phyloP scores from a whole-genome alignment of 495 filamentous ascomycete genomes.

The Chlorociboria aeruginascens region DNA sequence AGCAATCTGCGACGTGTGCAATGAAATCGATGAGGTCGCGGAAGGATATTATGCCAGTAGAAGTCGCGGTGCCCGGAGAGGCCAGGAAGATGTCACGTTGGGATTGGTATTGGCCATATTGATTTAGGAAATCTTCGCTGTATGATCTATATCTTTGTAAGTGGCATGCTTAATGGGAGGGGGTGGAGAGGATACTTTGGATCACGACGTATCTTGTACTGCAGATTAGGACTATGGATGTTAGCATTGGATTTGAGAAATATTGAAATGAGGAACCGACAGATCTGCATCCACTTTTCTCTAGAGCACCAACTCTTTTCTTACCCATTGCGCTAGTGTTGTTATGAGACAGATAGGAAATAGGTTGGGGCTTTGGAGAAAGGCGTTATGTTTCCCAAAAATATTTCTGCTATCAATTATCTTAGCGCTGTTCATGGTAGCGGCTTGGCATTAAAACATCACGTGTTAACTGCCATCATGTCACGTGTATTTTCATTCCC shows the following conservation, averaged over 20 bases:
- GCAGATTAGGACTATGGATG: slow-evolving; percentile 56
- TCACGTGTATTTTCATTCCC: too few relatives aligned
- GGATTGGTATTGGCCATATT: slow-evolving; percentile 86
- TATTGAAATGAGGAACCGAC: slow-evolving; percentile 26
- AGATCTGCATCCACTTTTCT: slow-evolving; percentile 94
- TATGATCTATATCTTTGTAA: slow-evolving; percentile 47
- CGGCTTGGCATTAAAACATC: too few relatives aligned
- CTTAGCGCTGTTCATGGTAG: neutral
- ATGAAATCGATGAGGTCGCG: slow-evolving; percentile 81
- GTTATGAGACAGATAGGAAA: too few relatives aligned
- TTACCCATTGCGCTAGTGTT: slow-evolving; percentile 50
- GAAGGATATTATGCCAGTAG: slow-evolving; percentile 65
- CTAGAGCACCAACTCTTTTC: slow-evolving; percentile 76
- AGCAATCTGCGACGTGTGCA: slow-evolving; percentile 88
- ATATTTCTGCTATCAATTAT: slow-evolving; percentile 1
- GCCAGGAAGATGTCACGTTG: slow-evolving; percentile 82
- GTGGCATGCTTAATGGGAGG: neutral
- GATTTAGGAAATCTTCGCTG: slow-evolving; percentile 70
- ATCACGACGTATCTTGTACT: slow-evolving; percentile 80
- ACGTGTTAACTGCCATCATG: too few relatives aligned
- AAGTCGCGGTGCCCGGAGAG: slow-evolving; percentile 63
- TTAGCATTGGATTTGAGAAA: slow-evolving; percentile 7
- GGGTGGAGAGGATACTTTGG: slow-evolving; percentile 40
- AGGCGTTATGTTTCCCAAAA: neutral
- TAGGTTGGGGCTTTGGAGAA: neutral